Conservation (phyloP, 1,284 basidiomycete genomes). For the Bjerkandera adusta region DNA sequence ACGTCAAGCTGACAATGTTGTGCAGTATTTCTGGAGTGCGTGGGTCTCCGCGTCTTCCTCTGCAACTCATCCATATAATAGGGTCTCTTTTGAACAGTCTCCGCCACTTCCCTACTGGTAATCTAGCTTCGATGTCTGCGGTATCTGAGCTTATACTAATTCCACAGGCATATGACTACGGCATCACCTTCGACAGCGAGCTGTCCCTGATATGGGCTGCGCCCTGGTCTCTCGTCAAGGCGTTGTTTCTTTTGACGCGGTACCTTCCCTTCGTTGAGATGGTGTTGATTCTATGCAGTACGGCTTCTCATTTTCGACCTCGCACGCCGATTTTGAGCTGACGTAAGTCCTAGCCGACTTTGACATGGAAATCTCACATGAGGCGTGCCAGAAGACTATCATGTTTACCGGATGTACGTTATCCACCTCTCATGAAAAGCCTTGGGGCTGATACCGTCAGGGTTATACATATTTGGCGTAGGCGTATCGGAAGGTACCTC, state of each 20-base stretch:
- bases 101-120: too few relatives aligned
- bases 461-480: background rate
- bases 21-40: too few relatives aligned
- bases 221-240: background rate
- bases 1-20: too few relatives aligned
- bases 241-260: background rate
- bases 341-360: background rate
- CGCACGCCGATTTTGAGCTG: background rate
- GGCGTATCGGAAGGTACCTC: background rate
- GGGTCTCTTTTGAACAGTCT: too few relatives aligned
- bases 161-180: conserved; percentile 2
- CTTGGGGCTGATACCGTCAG: background rate
- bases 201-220: background rate
- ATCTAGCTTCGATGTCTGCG: too few relatives aligned
- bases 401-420: background rate
- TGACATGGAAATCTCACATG: background rate
- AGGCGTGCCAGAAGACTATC: background rate
- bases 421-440: background rate
- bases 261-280: background rate
- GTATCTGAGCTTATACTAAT: too few relatives aligned
- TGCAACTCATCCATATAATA: too few relatives aligned
- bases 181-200: background rate
- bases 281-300: background rate
- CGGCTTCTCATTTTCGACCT: background rate
- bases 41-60: too few relatives aligned